These are phyloP conservation scores for Cryptococcus hybrid DNA, from an alignment of 1,284 basidiomycete species.

Conservation along the genomic window DNA sequence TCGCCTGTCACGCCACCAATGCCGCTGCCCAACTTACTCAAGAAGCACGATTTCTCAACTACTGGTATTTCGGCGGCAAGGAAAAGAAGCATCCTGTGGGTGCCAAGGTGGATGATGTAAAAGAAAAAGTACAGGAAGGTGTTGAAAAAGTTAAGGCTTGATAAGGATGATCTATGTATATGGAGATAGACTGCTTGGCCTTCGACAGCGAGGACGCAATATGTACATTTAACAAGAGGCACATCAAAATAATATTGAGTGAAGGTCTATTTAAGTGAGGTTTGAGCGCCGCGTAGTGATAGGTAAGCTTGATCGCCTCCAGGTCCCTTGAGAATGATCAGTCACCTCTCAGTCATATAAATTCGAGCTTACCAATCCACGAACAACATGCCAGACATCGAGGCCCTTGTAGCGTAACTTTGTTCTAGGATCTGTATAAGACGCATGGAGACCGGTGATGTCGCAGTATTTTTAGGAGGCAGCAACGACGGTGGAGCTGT, in stretches of 20 bases:
- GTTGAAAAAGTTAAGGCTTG: conserved; percentile 17
- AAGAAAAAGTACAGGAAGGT: conserved; percentile 9
- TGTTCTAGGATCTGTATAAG: conserved; percentile 51
- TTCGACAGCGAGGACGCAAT: no score
- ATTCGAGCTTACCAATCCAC: conserved; percentile 41
- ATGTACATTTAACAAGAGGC: no score
- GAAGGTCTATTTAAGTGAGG: conserved; percentile 36
- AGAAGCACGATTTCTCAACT: conserved; percentile 79
- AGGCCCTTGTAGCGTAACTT: conserved; percentile 50
- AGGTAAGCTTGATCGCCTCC: conserved; percentile 50
- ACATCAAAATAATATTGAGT: no score
- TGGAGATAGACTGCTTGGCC: not conserved
- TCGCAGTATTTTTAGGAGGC: conserved; percentile 55
- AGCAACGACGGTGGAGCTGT: conserved; percentile 47
- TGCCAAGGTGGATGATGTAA: conserved; percentile 13
- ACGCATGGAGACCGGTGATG: conserved; percentile 53
- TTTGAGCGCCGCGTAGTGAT: conserved; percentile 45
- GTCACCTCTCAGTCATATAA: not conserved
- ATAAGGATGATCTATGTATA: conserved; percentile 9
- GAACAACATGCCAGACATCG: conserved; percentile 49
- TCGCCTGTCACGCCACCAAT: conserved; percentile 90
- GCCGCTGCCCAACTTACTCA: conserved; percentile 79
- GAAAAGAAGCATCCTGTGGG: conserved; percentile 37
- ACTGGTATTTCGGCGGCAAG: conserved; percentile 61
- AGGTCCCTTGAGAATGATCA: conserved; percentile 32